These are phyloP conservation scores for Exophiala oligosperma DNA, from an alignment of 2,329 filamentous ascomycete species.

Conservation along the genomic window DNA sequence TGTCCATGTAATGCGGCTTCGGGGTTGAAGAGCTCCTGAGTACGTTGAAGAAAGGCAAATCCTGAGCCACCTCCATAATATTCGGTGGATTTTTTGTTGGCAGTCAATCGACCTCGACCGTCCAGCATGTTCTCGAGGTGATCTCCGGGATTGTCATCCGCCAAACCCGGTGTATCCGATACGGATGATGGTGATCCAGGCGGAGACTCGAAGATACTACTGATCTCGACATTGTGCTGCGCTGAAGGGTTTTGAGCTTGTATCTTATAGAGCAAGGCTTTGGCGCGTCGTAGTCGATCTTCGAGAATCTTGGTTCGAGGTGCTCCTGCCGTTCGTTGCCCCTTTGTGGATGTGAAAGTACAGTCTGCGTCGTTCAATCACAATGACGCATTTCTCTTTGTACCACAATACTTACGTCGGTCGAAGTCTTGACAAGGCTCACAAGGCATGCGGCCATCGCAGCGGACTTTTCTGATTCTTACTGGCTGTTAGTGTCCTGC, in stretches of 20 bases:
- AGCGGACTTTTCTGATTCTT: constrained; percentile 43
- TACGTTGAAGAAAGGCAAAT: constrained; percentile 22
- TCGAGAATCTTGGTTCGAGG: constrained; percentile 24
- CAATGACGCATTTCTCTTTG: neutral
- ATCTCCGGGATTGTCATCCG: constrained; percentile 9
- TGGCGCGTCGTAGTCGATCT: constrained; percentile 22
- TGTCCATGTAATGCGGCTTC: neutral
- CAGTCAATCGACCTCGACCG: constrained; percentile 16
- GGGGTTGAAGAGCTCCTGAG: constrained; percentile 17
- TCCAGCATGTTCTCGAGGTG: constrained; percentile 26
- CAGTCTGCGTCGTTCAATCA: constrained; percentile 12
- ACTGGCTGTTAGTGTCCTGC: no score
- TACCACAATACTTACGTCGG: constrained; percentile 15
- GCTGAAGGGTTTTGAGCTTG: constrained; percentile 12
- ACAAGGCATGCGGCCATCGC: constrained; percentile 41
- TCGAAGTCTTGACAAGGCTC: constrained; percentile 36
- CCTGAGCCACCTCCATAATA: constrained; percentile 24
- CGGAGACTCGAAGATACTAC: constrained; percentile 20
- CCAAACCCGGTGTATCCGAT: constrained; percentile 2
- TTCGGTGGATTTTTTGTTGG: constrained; percentile 10
- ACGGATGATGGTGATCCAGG: constrained; percentile 10
- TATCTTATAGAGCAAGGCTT: constrained; percentile 12
- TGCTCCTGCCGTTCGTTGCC: constrained; percentile 14
- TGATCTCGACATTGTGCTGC: constrained; percentile 10
- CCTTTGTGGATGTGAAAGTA: constrained; percentile 17